Percentiles rank a stretch among this genome's conserved stretches.
Conservation (phyloP, 1,284 basidiomycete species). For the Boletus sp. region DNA sequence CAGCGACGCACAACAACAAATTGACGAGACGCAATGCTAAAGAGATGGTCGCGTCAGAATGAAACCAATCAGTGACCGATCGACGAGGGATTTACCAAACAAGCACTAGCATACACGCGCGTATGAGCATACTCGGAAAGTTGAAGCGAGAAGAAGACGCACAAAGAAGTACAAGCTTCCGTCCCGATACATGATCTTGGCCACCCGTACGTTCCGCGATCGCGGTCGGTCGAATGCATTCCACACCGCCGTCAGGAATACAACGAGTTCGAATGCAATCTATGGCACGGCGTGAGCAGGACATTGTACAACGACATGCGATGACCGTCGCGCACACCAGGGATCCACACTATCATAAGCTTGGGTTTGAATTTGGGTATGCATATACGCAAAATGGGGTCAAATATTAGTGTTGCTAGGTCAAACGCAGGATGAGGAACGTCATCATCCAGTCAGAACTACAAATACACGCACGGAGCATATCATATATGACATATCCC, state of each 20-base stretch:
- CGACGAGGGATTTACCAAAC: conserved; percentile 22
- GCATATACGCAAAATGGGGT: conserved; percentile 17
- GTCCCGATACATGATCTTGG: conserved; percentile 34
- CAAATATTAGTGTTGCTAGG: conserved; percentile 16
- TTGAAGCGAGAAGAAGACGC: conserved; percentile 11
- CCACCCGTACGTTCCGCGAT: conserved; percentile 20
- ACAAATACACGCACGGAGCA: conserved; percentile 31
- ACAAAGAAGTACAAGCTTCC: conserved; percentile 39
- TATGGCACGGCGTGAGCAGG: conserved; percentile 13
- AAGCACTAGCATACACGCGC: conserved; percentile 18
- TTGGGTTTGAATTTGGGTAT: conserved; percentile 11
- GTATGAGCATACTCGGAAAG: conserved; percentile 1
- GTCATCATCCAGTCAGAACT: neutral
- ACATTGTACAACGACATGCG: neutral
- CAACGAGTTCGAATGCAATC: conserved; percentile 38
- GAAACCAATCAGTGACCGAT: neutral
- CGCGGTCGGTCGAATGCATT: conserved; percentile 36
- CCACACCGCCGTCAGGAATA: conserved; percentile 35
- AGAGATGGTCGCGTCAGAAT: neutral
- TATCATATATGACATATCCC: conserved; percentile 28
- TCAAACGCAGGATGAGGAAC: neutral
- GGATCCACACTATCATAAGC: conserved; percentile 31
- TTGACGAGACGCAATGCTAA: conserved; percentile 33
- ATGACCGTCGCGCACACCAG: conserved; percentile 25
- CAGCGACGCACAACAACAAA: conserved; percentile 23